Evolutionary conservation across 306 rosid species (phyloP).

Genomic region (Cucurbita ficifolia): DNA sequence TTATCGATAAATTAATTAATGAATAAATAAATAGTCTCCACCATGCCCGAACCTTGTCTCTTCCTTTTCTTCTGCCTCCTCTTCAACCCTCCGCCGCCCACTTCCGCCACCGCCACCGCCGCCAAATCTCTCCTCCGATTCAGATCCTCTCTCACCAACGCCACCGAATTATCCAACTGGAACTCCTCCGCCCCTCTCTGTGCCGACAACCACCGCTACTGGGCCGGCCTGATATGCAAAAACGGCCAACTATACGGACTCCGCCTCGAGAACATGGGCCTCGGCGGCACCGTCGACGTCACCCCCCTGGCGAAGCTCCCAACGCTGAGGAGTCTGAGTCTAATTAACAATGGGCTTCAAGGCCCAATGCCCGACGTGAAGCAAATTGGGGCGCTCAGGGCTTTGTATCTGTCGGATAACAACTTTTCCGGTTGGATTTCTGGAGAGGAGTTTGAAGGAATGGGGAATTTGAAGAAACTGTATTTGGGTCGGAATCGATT

Average conservation of each 20-base stretch:
- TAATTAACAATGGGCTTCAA: conserved; percentile 34
- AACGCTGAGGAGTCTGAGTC: conserved; percentile 30
- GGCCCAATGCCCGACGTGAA: conserved; percentile 53
- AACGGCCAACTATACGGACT: conserved; percentile 14
- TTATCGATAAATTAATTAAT: too few relatives aligned
- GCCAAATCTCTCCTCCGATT: conserved; percentile 31
- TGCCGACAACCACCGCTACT: not conserved
- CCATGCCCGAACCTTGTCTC: conserved; percentile 6
- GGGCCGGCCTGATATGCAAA: conserved; percentile 49
- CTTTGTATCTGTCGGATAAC: conserved; percentile 39
- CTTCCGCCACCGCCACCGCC: not conserved
- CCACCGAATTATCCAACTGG: conserved; percentile 30
- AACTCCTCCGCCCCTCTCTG: conserved; percentile 15
- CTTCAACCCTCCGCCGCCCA: conserved; percentile 1
- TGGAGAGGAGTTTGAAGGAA: conserved; percentile 37
- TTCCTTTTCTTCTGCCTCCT: not conserved
- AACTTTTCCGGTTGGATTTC: conserved; percentile 40
- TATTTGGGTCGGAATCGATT: conserved; percentile 39
- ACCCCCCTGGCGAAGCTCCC: conserved; percentile 26
- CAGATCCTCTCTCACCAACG: conserved; percentile 27
- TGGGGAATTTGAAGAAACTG: conserved; percentile 32
- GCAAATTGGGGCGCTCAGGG: conserved; percentile 17
- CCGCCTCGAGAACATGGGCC: conserved; percentile 42
- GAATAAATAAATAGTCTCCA: too few relatives aligned
- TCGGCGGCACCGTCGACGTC: conserved; percentile 33